Evolutionary conservation across 177 flowering plant genomes (phyloP).

Genomic region (Vitis hybrid): DNA sequence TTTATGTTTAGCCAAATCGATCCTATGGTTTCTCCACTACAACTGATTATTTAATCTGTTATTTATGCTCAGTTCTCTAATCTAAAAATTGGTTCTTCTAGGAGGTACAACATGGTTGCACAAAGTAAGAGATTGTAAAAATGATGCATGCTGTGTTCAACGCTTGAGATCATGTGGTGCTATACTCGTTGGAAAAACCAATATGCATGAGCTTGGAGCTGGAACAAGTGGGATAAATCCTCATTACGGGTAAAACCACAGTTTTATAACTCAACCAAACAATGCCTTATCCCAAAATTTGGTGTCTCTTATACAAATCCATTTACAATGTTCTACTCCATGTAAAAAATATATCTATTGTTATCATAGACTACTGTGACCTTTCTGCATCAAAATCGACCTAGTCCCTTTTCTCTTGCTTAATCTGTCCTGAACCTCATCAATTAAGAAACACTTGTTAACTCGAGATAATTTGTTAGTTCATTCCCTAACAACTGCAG

Average conservation of each 20-base stretch:
- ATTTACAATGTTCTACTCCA: background rate
- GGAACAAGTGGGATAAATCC: slow-evolving; percentile 97
- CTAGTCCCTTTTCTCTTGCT: too few relatives aligned
- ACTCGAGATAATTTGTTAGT: too few relatives aligned
- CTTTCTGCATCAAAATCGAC: too few relatives aligned
- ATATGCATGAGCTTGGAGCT: slow-evolving; percentile 97
- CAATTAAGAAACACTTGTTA: too few relatives aligned
- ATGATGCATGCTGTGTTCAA: slow-evolving; percentile 77
- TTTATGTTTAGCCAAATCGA: background rate
- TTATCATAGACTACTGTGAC: too few relatives aligned
- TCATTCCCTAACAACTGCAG: too few relatives aligned
- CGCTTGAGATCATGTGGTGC: slow-evolving; percentile 85
- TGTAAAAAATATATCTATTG: background rate
- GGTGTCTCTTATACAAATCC: background rate
- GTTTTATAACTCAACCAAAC: background rate
- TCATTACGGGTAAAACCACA: slow-evolving; percentile 74
- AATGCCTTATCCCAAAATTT: background rate
- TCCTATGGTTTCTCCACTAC: background rate
- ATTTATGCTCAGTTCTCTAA: background rate
- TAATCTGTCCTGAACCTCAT: too few relatives aligned
- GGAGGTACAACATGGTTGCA: slow-evolving; percentile 97
- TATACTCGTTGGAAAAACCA: slow-evolving; percentile 85
- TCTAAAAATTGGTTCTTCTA: slow-evolving; percentile 20
- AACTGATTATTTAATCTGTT: background rate
- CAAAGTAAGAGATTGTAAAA: slow-evolving; percentile 60